Conservation (phyloP, 1,284 basidiomycete species). For the Apiotrichum porosum region DNA sequence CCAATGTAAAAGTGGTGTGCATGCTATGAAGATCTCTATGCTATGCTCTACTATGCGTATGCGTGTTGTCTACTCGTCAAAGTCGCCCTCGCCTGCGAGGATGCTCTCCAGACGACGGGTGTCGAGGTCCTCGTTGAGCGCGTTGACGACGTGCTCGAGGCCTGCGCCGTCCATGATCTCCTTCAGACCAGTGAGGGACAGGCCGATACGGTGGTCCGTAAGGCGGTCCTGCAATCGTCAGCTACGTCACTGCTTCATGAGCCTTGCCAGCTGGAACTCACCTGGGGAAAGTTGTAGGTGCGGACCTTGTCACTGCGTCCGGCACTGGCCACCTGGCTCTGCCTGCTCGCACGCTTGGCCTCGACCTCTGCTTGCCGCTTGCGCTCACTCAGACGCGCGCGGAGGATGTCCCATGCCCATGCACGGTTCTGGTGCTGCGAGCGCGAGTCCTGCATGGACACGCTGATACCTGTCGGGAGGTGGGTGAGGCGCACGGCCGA, state of each 20-base stretch:
- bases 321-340: slow-evolving; percentile 68
- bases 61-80: slow-evolving; percentile 30
- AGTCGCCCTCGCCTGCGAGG: slow-evolving; percentile 50
- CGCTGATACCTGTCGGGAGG: slow-evolving; percentile 84
- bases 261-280: slow-evolving; percentile 41
- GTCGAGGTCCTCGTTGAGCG: slow-evolving; percentile 61
- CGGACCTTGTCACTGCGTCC: slow-evolving; percentile 87
- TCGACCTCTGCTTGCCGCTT: slow-evolving; percentile 67
- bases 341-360: slow-evolving; percentile 63
- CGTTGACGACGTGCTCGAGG: slow-evolving; percentile 56
- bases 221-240: slow-evolving; percentile 64
- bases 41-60: background rate
- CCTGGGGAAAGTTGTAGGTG: slow-evolving; percentile 89
- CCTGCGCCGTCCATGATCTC: slow-evolving; percentile 74
- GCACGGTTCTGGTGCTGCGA: slow-evolving; percentile 91
- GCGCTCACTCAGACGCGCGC: slow-evolving; percentile 72
- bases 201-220: slow-evolving; percentile 82
- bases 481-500: slow-evolving; percentile 96
- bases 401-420: slow-evolving; percentile 79
- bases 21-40: background rate
- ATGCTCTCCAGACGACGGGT: slow-evolving; percentile 65
- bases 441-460: slow-evolving; percentile 97
- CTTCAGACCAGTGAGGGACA: slow-evolving; percentile 68
- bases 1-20: background rate
- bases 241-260: no score